A percentile compares a stretch with the other conserved stretches of the same genome.
Conservation (phyloP, 2,329 filamentous ascomycete species). For the Mycosphaerella arachidis region DNA sequence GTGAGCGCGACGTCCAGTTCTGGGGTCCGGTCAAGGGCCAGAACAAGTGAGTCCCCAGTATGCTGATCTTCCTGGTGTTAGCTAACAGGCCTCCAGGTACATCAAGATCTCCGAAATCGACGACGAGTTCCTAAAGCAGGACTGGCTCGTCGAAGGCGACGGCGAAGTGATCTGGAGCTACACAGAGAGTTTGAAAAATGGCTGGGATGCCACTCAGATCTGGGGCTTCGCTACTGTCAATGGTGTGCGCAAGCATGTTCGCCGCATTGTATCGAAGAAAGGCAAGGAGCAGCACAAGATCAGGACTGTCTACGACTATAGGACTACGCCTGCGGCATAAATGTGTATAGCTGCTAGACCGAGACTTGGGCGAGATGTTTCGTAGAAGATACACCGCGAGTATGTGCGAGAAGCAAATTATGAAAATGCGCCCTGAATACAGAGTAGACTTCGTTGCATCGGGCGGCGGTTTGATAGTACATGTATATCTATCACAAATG, state of each 20-base stretch:
- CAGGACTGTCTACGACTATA: slow-evolving; percentile 42
- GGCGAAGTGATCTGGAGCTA: slow-evolving; percentile 45
- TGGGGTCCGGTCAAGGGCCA: slow-evolving; percentile 68
- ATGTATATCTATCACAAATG: too few relatives aligned
- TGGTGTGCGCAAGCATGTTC: slow-evolving; percentile 39
- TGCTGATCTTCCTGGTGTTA: not conserved
- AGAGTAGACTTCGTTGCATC: too few relatives aligned
- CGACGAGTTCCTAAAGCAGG: slow-evolving; percentile 49
- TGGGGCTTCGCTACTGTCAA: slow-evolving; percentile 46
- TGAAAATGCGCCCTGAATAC: too few relatives aligned
- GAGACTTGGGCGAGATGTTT: not conserved
- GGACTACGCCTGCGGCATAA: slow-evolving; percentile 2
- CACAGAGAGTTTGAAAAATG: slow-evolving; percentile 45
- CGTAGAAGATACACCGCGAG: not conserved
- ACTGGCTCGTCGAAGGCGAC: slow-evolving; percentile 56
- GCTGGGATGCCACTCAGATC: slow-evolving; percentile 54
- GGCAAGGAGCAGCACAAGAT: slow-evolving; percentile 37
- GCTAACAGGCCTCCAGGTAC: slow-evolving; percentile 23
- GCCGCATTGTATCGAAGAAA: slow-evolving; percentile 36
- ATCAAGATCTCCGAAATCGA: slow-evolving; percentile 37
- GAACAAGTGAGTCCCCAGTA: slow-evolving; percentile 32
- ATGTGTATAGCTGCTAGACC: not conserved
- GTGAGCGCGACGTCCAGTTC: slow-evolving; percentile 70
- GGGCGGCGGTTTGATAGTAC: too few relatives aligned
- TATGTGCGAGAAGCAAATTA: too few relatives aligned